Conservation (phyloP, 345 rosid species). For the Erucastrum elatum region DNA sequence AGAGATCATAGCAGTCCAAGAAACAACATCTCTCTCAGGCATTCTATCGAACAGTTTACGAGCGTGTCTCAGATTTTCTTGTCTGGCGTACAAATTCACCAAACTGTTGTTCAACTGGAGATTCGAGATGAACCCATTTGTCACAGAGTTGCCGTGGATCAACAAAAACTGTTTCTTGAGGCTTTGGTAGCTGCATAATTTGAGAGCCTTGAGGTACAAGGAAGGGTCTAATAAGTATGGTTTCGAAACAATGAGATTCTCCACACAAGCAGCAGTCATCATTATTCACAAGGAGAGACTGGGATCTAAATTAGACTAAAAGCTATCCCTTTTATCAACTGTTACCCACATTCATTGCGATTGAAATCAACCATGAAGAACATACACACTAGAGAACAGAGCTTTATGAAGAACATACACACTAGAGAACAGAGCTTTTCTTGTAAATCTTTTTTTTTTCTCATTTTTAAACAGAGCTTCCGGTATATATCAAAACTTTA, state of each 20-base stretch:
- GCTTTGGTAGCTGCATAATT: constrained; percentile 38
- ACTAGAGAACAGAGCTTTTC: not conserved
- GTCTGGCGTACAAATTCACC: constrained; percentile 40
- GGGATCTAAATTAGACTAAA: not conserved
- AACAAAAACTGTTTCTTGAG: constrained; percentile 29
- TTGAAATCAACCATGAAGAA: constrained; percentile 5
- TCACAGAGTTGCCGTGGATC: constrained; percentile 50
- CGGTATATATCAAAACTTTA: no score
- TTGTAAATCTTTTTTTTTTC: no score
- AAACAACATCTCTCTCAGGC: constrained; percentile 52
- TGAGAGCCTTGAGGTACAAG: constrained; percentile 41
- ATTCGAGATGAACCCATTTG: constrained; percentile 45
- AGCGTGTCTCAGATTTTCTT: constrained; percentile 42
- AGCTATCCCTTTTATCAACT: not conserved
- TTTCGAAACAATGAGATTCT: constrained; percentile 13
- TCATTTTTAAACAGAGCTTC: no score
- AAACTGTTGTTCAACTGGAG: constrained; percentile 48
- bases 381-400: not conserved
- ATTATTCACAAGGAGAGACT: constrained; percentile 2
- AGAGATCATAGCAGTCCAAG: constrained; percentile 73
- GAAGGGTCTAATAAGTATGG: constrained; percentile 2
- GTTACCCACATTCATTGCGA: not conserved
- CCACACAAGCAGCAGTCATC: constrained; percentile 16
- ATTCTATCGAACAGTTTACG: constrained; percentile 62
- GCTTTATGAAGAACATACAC: no score